A percentile compares a stretch with the other conserved stretches of the same genome.
phyloP scores from a whole-genome alignment of 2,329 filamentous ascomycete species.

The Talaromyces sp. region DNA sequence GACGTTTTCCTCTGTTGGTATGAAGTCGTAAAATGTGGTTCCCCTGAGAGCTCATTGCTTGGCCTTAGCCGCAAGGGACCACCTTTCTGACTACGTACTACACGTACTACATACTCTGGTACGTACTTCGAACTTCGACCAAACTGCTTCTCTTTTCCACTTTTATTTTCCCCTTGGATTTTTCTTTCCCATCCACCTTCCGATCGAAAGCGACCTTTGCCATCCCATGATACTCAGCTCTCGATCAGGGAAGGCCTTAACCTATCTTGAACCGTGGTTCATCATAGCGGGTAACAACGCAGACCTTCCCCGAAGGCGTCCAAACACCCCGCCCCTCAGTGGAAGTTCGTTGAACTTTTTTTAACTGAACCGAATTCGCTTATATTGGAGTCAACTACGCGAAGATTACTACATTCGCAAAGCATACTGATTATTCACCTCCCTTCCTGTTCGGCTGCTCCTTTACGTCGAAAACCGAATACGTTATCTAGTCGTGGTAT shows the following conservation, averaged over 20 bases:
- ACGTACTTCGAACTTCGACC: not conserved
- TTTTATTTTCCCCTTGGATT: slow-evolving; percentile 6
- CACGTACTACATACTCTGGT: not conserved
- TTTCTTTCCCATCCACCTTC: slow-evolving; percentile 9
- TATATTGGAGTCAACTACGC: slow-evolving; percentile 3
- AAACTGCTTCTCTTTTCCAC: slow-evolving; percentile 3
- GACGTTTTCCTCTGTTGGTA: not conserved
- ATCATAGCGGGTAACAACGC: slow-evolving; percentile 8
- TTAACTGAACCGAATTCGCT: not conserved
- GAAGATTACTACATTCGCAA: not conserved
- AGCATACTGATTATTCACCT: not conserved
- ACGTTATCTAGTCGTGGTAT: not conserved
- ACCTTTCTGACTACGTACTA: not conserved
- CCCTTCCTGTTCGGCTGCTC: not conserved
- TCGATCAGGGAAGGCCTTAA: not conserved
- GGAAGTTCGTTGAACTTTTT: slow-evolving; percentile 1
- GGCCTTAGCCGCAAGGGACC: slow-evolving; percentile 11
- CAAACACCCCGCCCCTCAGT: not conserved
- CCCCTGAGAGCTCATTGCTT: slow-evolving; percentile 2
- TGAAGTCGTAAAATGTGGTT: slow-evolving; percentile 12
- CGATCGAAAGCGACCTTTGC: slow-evolving; percentile 1
- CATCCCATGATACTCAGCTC: slow-evolving; percentile 13
- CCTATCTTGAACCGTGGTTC: slow-evolving; percentile 4
- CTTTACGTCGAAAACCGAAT: not conserved
- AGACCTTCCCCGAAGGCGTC: not conserved